Percentiles rank a stretch among this genome's conserved stretches.
Conservation (phyloP, 2,329 filamentous ascomycete genomes). For the Rugonectria rugulosa region DNA sequence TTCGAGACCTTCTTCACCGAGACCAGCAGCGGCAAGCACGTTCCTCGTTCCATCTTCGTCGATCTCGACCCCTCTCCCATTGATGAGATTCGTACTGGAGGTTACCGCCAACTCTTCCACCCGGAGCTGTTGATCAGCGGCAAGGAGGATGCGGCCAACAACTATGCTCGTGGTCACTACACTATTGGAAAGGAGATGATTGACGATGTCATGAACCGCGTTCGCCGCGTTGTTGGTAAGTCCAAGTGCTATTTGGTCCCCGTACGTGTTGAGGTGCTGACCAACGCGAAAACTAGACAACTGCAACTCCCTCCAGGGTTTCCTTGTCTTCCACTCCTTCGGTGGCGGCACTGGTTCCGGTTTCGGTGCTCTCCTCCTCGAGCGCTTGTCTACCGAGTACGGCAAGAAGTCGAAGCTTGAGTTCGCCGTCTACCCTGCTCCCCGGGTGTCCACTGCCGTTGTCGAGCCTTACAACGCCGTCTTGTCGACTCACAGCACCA, state of each 20-base stretch:
- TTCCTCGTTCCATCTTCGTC: constrained; percentile 75
- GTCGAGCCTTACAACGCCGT: constrained; percentile 80
- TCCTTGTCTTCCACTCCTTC: constrained; percentile 79
- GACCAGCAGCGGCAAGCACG: constrained; percentile 75
- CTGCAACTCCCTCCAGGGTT: constrained; percentile 76
- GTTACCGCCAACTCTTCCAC: constrained; percentile 75
- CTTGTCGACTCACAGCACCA: constrained; percentile 76
- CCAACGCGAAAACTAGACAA: constrained; percentile 59
- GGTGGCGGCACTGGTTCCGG: constrained; percentile 77
- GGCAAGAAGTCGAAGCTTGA: constrained; percentile 82
- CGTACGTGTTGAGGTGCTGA: constrained; percentile 27
- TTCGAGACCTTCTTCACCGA: constrained; percentile 79
- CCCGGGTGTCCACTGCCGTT: constrained; percentile 73
- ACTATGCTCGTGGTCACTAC: constrained; percentile 80
- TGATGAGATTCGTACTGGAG: constrained; percentile 75
- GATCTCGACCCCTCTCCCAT: constrained; percentile 77
- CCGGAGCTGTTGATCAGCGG: constrained; percentile 76
- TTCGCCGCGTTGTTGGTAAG: constrained; percentile 73
- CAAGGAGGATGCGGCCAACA: constrained; percentile 81
- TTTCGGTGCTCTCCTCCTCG: constrained; percentile 75
- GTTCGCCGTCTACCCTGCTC: constrained; percentile 76
- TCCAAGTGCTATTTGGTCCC: constrained; percentile 12
- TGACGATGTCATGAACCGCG: constrained; percentile 72
- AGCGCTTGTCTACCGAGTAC: constrained; percentile 76
- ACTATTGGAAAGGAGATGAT: constrained; percentile 81